A percentile compares a stretch with the other conserved stretches of the same genome.
Conservation (phyloP, 495 filamentous ascomycete species). For the Polyplosphaeria fusca region DNA sequence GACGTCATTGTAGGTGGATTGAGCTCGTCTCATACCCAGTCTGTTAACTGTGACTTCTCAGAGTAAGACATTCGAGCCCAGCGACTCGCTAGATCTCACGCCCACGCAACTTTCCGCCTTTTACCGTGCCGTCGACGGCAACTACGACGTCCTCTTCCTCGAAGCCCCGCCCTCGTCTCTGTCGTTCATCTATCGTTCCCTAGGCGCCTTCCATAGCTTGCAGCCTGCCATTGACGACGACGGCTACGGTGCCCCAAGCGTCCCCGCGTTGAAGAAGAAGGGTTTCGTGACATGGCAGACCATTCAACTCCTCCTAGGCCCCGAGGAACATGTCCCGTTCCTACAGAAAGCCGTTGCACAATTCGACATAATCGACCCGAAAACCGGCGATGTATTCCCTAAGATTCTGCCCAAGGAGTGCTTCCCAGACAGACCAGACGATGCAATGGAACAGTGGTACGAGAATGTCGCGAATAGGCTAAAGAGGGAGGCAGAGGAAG, state of each 20-base stretch:
- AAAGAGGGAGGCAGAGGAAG: conserved; percentile 38
- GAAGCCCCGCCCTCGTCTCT: conserved; percentile 69
- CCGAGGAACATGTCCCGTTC: conserved; percentile 81
- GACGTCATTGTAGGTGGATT: conserved; percentile 68
- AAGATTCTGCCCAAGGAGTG: conserved; percentile 68
- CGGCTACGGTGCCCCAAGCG: conserved; percentile 67
- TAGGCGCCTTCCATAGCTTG: conserved; percentile 69
- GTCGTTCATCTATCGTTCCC: conserved; percentile 85
- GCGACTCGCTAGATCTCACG: conserved; percentile 61
- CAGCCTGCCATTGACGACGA: conserved; percentile 61
- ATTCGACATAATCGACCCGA: conserved; percentile 71
- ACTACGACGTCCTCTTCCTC: conserved; percentile 86
- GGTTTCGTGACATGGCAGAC: conserved; percentile 95
- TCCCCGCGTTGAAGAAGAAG: conserved; percentile 75
- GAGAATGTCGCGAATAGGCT: conserved; percentile 61
- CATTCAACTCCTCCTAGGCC: conserved; percentile 83
- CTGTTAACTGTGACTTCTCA: conserved; percentile 30
- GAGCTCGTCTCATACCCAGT: neutral
- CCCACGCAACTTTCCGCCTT: conserved; percentile 83
- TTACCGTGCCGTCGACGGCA: conserved; percentile 82
- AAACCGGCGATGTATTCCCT: conserved; percentile 70
- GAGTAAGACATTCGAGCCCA: conserved; percentile 64
- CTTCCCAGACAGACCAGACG: conserved; percentile 72
- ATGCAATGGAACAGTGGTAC: conserved; percentile 80
- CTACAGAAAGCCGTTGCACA: conserved; percentile 74